Conservation (phyloP, 768 basidiomycete genomes). For the Trametes elegans region DNA sequence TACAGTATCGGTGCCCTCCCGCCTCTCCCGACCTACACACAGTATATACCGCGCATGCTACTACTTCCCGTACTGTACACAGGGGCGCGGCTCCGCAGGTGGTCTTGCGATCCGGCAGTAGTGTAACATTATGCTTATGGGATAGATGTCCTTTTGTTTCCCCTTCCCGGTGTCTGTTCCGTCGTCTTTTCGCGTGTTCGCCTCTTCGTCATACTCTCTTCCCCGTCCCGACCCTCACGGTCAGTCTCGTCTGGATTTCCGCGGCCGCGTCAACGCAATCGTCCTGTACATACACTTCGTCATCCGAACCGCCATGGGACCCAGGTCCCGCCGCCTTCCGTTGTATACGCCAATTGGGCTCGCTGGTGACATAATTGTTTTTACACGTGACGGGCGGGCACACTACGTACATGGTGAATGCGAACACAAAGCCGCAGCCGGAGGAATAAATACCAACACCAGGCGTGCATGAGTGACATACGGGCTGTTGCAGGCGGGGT, state of each 20-base stretch:
- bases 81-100: constrained; percentile 4
- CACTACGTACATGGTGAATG: constrained; percentile 2
- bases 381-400: not conserved
- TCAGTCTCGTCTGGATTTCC: constrained; percentile 5
- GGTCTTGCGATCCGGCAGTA: constrained; percentile 17
- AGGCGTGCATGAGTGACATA: no score
- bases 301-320: not conserved
- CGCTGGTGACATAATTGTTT: constrained; percentile 8
- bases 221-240: no score
- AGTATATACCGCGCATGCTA: constrained; percentile 5
- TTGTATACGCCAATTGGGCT: constrained; percentile 4
- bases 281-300: constrained; percentile 10
- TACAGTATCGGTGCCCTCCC: no score
- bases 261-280: constrained; percentile 2
- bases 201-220: constrained; percentile 2
- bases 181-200: constrained; percentile 1
- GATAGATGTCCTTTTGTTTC: constrained; percentile 30
- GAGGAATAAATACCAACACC: not conserved
- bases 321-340: not conserved
- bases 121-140: constrained; percentile 34
- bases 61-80: no score
- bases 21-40: no score
- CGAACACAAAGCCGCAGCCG: not conserved
- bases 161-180: constrained; percentile 30
- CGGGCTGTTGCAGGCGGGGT: no score